Evolutionary conservation across 2,329 filamentous ascomycete species (phyloP), one percentile per base, ranked within the genome.

Genomic region (Diaporthe eres): DNA sequence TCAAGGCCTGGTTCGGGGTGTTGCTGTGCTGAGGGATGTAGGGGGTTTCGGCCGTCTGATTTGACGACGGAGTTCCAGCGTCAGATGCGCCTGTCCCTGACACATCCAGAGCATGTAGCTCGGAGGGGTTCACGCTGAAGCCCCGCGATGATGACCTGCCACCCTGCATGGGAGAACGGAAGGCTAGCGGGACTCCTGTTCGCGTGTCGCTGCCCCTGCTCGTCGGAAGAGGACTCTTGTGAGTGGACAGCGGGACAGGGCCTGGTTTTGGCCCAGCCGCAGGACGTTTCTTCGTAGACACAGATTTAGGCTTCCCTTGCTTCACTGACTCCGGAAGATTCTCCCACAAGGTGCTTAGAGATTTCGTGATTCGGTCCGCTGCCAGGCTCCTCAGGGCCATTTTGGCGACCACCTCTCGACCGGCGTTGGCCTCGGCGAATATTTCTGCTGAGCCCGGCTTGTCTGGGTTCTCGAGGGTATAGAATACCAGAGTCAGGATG

Each of bases 351-450:
- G 89, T 88, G 82, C 92, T 90, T 39, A 99, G 88, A 55, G 94
- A 93, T 61, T 88, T 89, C 1, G 94, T 95, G 80, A 97, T 97
- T 77, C 95, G 90, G 82, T 98, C 95, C 4, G 97, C 97, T 49
- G 96, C 95, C 88, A 97, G 90, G 81, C 95, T 98, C 80, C 94
- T 93, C 80, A 94, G 92, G 3, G 95, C 94, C 75, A 98, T 88
- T 22, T 92, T 92, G 70, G 92, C 91, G 76, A 98, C 90, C 77
- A 96, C 94, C 78, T 96, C 93, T 81, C 94, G 94, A 25, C 96
- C 97, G 77, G 95, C 94, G 77, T 92, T 89, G 0, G 96, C 96
- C 84, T 98, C 96, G 72, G 93, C 93, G 76, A 98, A 87, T 31
- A 98, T 93, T 77, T 98, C 95, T 71, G 93, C 89, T 8, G 93